A percentile compares a stretch with the other conserved stretches of the same genome.
phyloP scores from a whole-genome alignment of 495 filamentous ascomycete species.

The Talaromyces trachyspermus region DNA sequence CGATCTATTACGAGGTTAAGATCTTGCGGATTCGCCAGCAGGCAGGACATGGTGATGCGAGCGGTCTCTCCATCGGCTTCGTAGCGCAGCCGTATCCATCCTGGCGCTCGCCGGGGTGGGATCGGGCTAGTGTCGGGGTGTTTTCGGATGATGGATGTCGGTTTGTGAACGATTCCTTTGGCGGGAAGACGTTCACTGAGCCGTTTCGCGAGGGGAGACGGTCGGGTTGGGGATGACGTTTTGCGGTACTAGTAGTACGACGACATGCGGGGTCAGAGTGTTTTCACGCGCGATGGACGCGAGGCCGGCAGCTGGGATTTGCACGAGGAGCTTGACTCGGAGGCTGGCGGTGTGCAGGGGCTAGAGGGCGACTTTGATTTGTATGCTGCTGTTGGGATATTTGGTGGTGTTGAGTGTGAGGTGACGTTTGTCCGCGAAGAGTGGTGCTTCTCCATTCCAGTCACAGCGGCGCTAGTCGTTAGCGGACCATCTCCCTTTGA shows the following conservation, averaged over 20 bases:
- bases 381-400: slow-evolving; percentile 71
- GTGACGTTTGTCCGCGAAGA: slow-evolving; percentile 50
- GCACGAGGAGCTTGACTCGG: slow-evolving; percentile 72
- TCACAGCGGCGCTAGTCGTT: slow-evolving; percentile 20
- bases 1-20: slow-evolving; percentile 74
- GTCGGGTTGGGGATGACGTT: slow-evolving; percentile 70
- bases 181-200: slow-evolving; percentile 66
- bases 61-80: slow-evolving; percentile 70
- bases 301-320: slow-evolving; percentile 67
- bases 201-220: slow-evolving; percentile 47
- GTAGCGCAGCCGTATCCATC: slow-evolving; percentile 74
- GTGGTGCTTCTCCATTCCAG: too few species aligned
- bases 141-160: slow-evolving; percentile 86
- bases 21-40: slow-evolving; percentile 34
- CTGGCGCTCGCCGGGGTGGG: slow-evolving; percentile 88
- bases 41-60: slow-evolving; percentile 35
- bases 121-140: slow-evolving; percentile 75
- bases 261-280: slow-evolving; percentile 30
- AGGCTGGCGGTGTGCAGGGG: slow-evolving; percentile 59
- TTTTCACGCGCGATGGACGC: slow-evolving; percentile 73
- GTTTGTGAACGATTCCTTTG: slow-evolving; percentile 81
- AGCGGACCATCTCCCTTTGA: too few species aligned
- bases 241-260: slow-evolving; percentile 20
- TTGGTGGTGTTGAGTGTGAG: slow-evolving; percentile 65
- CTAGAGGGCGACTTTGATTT: slow-evolving; percentile 77